Evolutionary conservation across 106 monocot species (phyloP).

Genomic region (Dendrobium huoshanense): DNA sequence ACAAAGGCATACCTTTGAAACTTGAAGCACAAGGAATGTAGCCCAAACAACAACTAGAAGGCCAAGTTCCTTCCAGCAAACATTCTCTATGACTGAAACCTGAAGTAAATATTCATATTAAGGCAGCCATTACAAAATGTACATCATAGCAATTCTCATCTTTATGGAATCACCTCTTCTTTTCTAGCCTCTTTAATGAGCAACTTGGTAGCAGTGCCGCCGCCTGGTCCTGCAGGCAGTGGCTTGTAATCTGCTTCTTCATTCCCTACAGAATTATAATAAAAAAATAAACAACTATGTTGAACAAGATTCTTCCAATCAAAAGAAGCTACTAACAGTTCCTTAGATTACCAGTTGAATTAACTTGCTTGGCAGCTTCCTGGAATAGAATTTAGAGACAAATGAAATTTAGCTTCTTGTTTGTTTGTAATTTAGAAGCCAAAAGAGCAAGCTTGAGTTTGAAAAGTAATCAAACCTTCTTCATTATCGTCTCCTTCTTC

Average conservation of each 20-base stretch:
- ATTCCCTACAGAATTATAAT: not conserved
- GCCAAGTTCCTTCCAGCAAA: constrained; percentile 62
- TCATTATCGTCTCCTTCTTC: constrained; percentile 58
- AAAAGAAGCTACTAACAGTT: not conserved
- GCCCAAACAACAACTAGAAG: constrained; percentile 53
- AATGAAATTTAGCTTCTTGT: not conserved
- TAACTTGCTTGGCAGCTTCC: constrained; percentile 31
- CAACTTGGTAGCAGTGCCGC: constrained; percentile 8
- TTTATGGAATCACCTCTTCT: constrained; percentile 14
- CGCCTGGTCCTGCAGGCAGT: constrained; percentile 30
- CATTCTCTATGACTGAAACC: constrained; percentile 44
- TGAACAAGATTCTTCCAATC: not conserved
- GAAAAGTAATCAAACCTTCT: constrained; percentile 23
- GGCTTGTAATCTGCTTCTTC: constrained; percentile 37
- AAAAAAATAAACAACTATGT: not conserved
- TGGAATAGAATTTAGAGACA: constrained; percentile 11
- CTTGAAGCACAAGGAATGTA: constrained; percentile 40
- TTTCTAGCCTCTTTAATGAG: constrained; percentile 5
- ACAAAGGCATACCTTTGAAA: constrained; percentile 27
- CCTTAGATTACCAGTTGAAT: constrained; percentile 16
- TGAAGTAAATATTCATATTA: constrained; percentile 9
- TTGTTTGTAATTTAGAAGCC: not conserved
- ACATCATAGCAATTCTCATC: not conserved
- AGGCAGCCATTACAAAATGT: not conserved
- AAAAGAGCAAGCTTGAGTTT: not conserved